Percentiles rank a stretch among this genome's conserved stretches.
phyloP scores from a whole-genome alignment of 306 rosid species.

The Mimosa pudica region DNA sequence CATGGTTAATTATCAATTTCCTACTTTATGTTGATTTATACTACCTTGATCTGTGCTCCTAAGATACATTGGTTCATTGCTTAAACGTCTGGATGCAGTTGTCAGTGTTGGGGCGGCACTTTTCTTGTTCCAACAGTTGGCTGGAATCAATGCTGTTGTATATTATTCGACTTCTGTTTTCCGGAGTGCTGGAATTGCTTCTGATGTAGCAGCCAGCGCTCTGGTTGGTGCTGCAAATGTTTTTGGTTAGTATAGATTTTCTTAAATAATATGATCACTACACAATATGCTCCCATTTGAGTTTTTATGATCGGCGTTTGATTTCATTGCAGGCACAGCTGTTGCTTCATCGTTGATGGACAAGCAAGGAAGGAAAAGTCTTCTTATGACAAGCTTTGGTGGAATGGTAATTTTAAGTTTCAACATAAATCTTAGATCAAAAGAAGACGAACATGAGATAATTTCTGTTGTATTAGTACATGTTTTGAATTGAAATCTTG shows the following conservation, averaged over 20 bases:
- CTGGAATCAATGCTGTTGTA: slow-evolving; percentile 95
- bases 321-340: slow-evolving; percentile 65
- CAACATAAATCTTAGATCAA: not conserved
- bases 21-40: slow-evolving; percentile 13
- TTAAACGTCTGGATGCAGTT: slow-evolving; percentile 60
- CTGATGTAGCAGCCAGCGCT: slow-evolving; percentile 98
- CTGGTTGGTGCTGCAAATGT: slow-evolving; percentile 95
- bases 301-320: slow-evolving; percentile 26
- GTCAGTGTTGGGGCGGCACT: slow-evolving; percentile 87
- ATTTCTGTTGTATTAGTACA: not conserved
- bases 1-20: slow-evolving; percentile 2
- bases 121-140: slow-evolving; percentile 89
- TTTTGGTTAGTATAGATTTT: slow-evolving; percentile 59
- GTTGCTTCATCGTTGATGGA: slow-evolving; percentile 96
- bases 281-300: not conserved
- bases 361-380: slow-evolving; percentile 82
- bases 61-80: slow-evolving; percentile 6
- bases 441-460: not conserved
- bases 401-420: slow-evolving; percentile 75
- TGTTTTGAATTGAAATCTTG: slow-evolving; percentile 1
- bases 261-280: not conserved
- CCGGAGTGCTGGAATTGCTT: slow-evolving; percentile 89
- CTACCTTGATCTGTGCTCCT: not conserved
- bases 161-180: slow-evolving; percentile 93
- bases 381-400: slow-evolving; percentile 78